phyloP scores from a whole-genome alignment of 371 early-diverging fungal species.

The Funneliformis caledonium region DNA sequence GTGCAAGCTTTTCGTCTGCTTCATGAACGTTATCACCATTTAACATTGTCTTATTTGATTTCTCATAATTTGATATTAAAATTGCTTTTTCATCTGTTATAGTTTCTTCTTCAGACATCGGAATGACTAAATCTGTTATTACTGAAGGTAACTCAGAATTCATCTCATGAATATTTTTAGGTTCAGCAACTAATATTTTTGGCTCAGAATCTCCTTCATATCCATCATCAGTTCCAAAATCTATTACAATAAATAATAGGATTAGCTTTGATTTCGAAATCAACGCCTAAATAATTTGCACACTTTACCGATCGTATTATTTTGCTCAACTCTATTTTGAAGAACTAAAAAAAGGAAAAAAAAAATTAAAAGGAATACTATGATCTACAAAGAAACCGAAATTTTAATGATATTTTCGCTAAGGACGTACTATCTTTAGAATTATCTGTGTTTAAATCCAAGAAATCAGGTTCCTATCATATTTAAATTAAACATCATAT shows the following conservation, averaged over 20 bases:
- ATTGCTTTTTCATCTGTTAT: background rate
- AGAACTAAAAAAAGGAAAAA: background rate
- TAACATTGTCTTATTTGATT: background rate
- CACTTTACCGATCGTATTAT: background rate
- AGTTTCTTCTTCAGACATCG: constrained; percentile 4
- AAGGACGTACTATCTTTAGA: background rate
- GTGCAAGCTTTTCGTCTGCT: background rate
- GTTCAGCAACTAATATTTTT: constrained; percentile 3
- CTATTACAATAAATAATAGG: background rate
- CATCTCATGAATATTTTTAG: background rate
- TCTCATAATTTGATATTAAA: background rate
- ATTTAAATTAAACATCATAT: background rate
- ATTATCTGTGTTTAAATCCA: background rate
- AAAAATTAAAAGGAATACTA: background rate
- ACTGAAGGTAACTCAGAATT: background rate
- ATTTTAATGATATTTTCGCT: too few species aligned
- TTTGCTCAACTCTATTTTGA: background rate
- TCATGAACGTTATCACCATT: background rate
- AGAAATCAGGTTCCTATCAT: constrained; percentile 19
- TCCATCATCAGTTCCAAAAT: constrained; percentile 16
- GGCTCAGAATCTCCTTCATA: constrained; percentile 26
- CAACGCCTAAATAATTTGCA: background rate
- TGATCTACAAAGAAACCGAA: too few species aligned
- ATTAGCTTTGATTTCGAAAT: background rate
- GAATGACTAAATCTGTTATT: background rate